phyloP scores from a whole-genome alignment of 2,329 filamentous ascomycete genomes.

The Lachnellula cervina region DNA sequence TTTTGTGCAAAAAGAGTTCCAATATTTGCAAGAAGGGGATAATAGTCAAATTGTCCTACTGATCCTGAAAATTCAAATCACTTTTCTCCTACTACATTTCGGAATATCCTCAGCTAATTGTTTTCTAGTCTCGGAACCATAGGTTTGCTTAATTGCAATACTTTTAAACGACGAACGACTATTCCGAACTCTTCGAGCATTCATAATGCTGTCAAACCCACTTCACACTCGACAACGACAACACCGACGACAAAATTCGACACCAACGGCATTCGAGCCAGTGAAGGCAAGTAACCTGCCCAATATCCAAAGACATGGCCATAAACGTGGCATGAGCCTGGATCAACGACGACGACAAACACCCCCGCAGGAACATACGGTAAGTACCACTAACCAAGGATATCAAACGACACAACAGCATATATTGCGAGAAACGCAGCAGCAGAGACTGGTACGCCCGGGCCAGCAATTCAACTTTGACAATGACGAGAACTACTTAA shows the following conservation, averaged over 20 bases:
- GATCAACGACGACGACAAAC: slow-evolving; percentile 62
- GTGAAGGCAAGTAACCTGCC: slow-evolving; percentile 65
- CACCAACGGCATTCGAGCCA: slow-evolving; percentile 71
- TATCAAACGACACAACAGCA: slow-evolving; percentile 58
- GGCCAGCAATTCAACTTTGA: slow-evolving; percentile 42
- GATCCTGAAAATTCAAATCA: no score
- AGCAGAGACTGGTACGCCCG: slow-evolving; percentile 79
- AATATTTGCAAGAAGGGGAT: no score
- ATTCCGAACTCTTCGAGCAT: slow-evolving; percentile 65
- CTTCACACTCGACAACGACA: slow-evolving; percentile 69
- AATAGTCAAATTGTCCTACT: no score
- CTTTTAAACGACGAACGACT: slow-evolving; percentile 44
- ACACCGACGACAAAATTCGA: slow-evolving; percentile 86
- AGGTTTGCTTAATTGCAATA: slow-evolving; percentile 48
- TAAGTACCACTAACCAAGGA: slow-evolving; percentile 56
- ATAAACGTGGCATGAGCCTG: slow-evolving; percentile 80
- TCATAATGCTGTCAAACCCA: slow-evolving; percentile 76
- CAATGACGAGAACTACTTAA: slow-evolving; percentile 50
- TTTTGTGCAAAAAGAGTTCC: no score
- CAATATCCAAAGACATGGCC: slow-evolving; percentile 50
- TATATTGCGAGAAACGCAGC: slow-evolving; percentile 84
- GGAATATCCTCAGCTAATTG: not conserved
- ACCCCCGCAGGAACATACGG: slow-evolving; percentile 35
- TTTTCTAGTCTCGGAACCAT: slow-evolving; percentile 41
- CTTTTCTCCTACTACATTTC: no score